phyloP scores from a whole-genome alignment of 2,329 filamentous ascomycete species.

The Aspergillus proliferans region DNA sequence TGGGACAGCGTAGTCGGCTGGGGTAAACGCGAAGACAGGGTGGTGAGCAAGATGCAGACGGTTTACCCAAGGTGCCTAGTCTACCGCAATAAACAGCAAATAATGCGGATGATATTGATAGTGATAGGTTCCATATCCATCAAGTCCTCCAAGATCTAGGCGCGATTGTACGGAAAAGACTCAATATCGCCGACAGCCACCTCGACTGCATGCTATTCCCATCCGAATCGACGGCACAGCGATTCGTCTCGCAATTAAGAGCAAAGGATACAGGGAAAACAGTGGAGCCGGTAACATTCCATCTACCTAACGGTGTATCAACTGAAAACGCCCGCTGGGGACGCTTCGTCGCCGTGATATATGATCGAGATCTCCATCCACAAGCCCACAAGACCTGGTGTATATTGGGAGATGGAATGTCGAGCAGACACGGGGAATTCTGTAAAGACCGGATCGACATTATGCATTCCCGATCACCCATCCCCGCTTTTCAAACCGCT shows the following conservation, averaged over 20 bases:
- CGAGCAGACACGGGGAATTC: not conserved
- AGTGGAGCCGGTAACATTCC: not conserved
- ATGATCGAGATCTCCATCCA: not conserved
- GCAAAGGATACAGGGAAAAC: not conserved
- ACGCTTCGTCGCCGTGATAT: not conserved
- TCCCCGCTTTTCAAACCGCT: not conserved
- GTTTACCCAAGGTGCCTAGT: slow-evolving; percentile 4
- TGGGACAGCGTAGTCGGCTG: slow-evolving; percentile 3
- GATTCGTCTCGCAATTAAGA: not conserved
- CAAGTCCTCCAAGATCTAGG: not conserved
- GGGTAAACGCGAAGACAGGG: slow-evolving; percentile 2
- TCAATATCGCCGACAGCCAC: not conserved
- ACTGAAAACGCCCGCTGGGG: not conserved
- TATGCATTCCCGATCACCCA: not conserved
- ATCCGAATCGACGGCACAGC: not conserved
- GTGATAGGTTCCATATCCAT: slow-evolving; percentile 3
- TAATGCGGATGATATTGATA: not conserved
- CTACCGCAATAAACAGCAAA: not conserved
- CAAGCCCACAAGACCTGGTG: not conserved
- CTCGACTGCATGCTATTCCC: not conserved
- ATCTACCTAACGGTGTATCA: not conserved
- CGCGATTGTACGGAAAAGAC: not conserved
- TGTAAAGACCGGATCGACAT: not conserved
- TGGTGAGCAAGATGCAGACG: slow-evolving; percentile 3
- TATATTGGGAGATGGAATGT: not conserved